phyloP scores from a whole-genome alignment of 257 asterid species.

The Solanum etuberosum region DNA sequence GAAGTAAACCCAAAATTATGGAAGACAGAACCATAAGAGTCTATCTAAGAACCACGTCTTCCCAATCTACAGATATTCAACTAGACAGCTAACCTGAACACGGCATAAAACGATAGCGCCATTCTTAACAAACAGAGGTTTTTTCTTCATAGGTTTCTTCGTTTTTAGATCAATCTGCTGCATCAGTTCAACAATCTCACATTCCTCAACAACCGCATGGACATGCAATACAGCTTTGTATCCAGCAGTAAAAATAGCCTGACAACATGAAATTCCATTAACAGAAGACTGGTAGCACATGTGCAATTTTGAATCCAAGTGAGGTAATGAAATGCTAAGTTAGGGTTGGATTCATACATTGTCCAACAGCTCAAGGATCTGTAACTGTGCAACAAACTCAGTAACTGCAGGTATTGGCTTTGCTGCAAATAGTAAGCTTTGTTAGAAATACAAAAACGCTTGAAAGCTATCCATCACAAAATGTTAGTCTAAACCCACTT shows the following conservation, averaged over 20 bases:
- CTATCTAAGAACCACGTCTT: neutral
- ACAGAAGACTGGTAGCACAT: neutral
- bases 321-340: neutral
- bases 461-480: neutral
- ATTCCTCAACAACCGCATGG: slow-evolving; percentile 90
- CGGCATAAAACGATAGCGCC: slow-evolving; percentile 79
- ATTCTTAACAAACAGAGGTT: slow-evolving; percentile 83
- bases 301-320: neutral
- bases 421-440: slow-evolving; percentile 35
- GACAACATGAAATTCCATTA: neutral
- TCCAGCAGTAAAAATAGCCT: slow-evolving; percentile 97
- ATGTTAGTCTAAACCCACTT: neutral
- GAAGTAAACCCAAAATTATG: neutral
- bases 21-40: slow-evolving; percentile 28
- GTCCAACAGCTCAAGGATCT: slow-evolving; percentile 85
- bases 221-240: slow-evolving; percentile 93
- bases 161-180: slow-evolving; percentile 85
- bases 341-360: slow-evolving; percentile 37
- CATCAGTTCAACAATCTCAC: slow-evolving; percentile 77
- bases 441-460: neutral
- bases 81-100: slow-evolving; percentile 49
- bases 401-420: slow-evolving; percentile 60
- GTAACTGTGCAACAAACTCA: slow-evolving; percentile 81
- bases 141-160: slow-evolving; percentile 65
- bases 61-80: neutral